Evolutionary conservation across 176 grass and related monocot genomes (phyloP), one percentile per base, ranked within the genome.

Genomic region (Phoenix roebelenii): DNA sequence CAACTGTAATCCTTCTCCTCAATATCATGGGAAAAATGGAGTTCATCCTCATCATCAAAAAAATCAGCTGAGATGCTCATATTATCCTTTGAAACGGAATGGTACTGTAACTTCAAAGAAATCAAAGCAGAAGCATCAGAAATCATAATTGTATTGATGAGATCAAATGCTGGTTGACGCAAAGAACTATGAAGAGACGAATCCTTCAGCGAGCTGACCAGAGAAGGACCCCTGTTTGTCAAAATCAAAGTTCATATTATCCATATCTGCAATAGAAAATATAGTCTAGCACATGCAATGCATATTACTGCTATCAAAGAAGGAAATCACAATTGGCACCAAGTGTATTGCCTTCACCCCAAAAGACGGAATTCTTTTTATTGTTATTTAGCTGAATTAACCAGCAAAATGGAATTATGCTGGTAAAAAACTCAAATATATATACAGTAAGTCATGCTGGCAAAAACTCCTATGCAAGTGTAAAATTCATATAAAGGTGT

Each of bases 81-180:
- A 75, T 72, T 35, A 58, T 22, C 64, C 65, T 74, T 71, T 74
- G 69, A 65, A 29, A 57, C 16, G 50, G 69, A 26, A 30, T 72
- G 63, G 51, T 69, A 72, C 44, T 97, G 88, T 54, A 72, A 29
- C 61, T 85, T 82, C 61, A 73, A 82, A 18, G 76, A 91, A 56
- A 88, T 84, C 78, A 97, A 80, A 51, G 92, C 92, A 82, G 87
- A 97, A 80, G 81, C 80, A 88, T 97, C 92, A 63, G 92, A 91
- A 76, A 97, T 82, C 75, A 97, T 73, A 51, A 91, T 76, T 66
- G 80, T 80, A 69, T 88, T 88, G 54, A 97, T 97, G 39, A 97
- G 92, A 87, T 82, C 87, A 70, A 97, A 85, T 54, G 92, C 87
- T 63, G 92, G 92, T 63, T 97, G 92, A 18, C 92, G 84, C 67